Evolutionary conservation across 768 basidiomycete genomes (phyloP), one percentile per base, ranked within the genome.

Genomic region (Collybia sordida): DNA sequence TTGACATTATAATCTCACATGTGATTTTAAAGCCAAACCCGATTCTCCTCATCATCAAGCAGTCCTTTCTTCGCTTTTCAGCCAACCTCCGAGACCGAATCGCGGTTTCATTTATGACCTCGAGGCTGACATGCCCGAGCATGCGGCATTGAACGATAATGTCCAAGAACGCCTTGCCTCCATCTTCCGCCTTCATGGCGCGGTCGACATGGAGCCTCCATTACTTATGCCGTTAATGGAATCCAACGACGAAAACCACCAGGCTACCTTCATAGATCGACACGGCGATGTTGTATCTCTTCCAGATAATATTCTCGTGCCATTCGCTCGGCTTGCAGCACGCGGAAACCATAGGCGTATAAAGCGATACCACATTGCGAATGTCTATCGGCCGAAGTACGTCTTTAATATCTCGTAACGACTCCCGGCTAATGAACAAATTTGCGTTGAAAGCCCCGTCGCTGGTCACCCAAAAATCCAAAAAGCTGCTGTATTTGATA

Each of bases 111-210:
- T 91, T 21, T 96, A 93, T 58, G 91, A 94, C 53, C 70, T 75
- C 37, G 84, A 88, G 50, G 72, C 77, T 4, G 84, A 86, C 54
- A 68, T 81, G 18, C 83, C 86, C 4, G 86, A 90, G 61, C 80
- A 90, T 66, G 74, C 84, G 6, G 75, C 83, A 18, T 64, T 95
- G 56, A 88, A 84, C 57, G 80, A 82, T 9, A 82, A 86, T 3
- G 90, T 95, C 4, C 79, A 87, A 53, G 90, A 94, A 42, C 82
- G 84, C 15, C 71, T 97, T 4, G 74, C 80, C 2, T 72, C 85
- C 1, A 84, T 94, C 15, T 95, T 96, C 66, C 82, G 86, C 31
- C 76, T 95, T 4, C 95, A 95, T 60, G 95, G 95, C 5, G 94
- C 95, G 3, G 82, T 96, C 1, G 84, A 93, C 54, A 86, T 87